phyloP scores from a whole-genome alignment of 257 asterid genomes.

The Forsythia suspensa region DNA sequence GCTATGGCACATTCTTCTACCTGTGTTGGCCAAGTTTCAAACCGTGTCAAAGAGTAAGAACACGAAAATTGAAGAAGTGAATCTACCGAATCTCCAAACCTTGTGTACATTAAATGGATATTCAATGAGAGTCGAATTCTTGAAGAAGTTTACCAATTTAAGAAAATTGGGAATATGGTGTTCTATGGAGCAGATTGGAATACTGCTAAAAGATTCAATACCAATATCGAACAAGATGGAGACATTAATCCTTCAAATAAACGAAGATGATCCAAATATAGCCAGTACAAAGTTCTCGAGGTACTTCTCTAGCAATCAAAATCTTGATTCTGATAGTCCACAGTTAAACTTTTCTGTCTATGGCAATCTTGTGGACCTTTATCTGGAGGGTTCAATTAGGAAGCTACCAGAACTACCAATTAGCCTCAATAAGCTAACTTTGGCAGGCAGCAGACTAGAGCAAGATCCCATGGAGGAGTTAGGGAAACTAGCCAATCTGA shows the following conservation, averaged over 20 bases:
- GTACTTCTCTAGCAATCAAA: neutral
- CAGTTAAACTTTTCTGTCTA: neutral
- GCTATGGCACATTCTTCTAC: neutral
- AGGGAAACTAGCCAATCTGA: neutral
- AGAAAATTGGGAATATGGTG: neutral
- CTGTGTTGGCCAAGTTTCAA: neutral
- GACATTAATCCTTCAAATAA: neutral
- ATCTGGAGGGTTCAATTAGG: neutral
- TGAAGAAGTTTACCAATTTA: neutral
- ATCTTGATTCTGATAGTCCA: neutral
- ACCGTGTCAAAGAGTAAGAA: neutral
- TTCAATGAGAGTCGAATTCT: neutral
- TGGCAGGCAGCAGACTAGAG: neutral
- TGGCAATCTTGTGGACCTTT: neutral
- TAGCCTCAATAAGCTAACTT: neutral
- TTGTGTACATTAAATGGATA: neutral
- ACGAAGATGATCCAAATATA: neutral
- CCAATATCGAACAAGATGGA: neutral
- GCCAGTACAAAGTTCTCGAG: neutral
- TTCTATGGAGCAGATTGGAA: neutral
- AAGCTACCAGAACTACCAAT: neutral
- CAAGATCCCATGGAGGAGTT: neutral
- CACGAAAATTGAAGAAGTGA: neutral
- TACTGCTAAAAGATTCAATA: neutral
- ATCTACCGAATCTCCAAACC: neutral